Conservation (phyloP, 2,329 filamentous ascomycete genomes). For the Ophiostoma piceae region DNA sequence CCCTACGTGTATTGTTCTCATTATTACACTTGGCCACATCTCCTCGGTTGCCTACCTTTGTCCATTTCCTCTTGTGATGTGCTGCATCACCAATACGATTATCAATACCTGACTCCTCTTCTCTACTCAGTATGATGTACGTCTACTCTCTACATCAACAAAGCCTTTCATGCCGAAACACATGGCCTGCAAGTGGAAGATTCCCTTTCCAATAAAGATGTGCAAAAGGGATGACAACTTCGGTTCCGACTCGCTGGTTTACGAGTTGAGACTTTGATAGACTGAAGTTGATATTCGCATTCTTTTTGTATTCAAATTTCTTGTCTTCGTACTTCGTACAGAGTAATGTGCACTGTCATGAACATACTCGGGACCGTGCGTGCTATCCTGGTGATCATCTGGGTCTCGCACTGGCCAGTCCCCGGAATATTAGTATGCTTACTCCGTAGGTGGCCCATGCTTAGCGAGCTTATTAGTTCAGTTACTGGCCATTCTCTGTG, state of each 20-base stretch:
- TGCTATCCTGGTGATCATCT: neutral
- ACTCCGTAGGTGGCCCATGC: neutral
- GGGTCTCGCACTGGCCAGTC: constrained; percentile 6
- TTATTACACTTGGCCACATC: neutral
- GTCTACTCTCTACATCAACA: neutral
- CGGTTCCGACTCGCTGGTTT: constrained; percentile 5
- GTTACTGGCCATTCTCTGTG: neutral
- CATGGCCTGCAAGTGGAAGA: neutral
- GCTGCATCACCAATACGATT: neutral
- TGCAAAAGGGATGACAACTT: neutral
- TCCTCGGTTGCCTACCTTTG: neutral
- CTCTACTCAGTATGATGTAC: neutral
- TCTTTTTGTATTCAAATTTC: neutral
- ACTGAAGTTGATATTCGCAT: neutral
- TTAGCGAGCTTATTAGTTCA: neutral
- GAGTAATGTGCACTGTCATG: neutral
- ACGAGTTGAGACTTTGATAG: neutral
- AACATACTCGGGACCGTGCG: neutral
- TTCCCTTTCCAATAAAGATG: neutral
- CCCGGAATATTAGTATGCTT: constrained; percentile 1
- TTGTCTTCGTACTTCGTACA: too few species aligned
- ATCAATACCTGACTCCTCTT: neutral
- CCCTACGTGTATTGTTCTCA: neutral
- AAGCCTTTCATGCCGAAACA: neutral
- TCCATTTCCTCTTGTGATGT: neutral